Evolutionary conservation across 768 basidiomycete species (phyloP).

Genomic region (Tricholoma hemisulphureum): DNA sequence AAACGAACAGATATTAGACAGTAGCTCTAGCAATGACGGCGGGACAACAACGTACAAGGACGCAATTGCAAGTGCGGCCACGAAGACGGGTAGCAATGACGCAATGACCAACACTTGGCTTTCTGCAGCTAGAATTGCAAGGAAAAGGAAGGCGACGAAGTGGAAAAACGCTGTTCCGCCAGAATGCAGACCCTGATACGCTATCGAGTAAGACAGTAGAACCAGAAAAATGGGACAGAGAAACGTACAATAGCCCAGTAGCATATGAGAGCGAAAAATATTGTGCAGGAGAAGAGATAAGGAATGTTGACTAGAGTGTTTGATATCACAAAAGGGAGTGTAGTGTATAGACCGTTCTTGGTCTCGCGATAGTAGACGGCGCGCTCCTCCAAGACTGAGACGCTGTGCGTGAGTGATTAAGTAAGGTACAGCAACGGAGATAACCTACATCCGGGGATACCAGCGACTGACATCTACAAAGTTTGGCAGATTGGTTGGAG

Average conservation of each 20-base stretch:
- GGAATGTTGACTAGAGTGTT: constrained; percentile 54
- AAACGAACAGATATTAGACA: not conserved
- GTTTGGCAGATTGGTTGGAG: not conserved
- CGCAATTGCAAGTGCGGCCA: constrained; percentile 55
- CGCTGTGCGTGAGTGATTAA: not conserved
- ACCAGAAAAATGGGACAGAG: not conserved
- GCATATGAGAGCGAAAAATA: constrained; percentile 48
- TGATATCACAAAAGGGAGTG: constrained; percentile 51
- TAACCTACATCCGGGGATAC: constrained; percentile 50
- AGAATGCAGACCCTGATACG: constrained; percentile 44
- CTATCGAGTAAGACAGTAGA: not conserved
- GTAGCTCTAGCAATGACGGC: not conserved
- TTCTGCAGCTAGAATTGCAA: constrained; percentile 53
- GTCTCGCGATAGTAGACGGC: constrained; percentile 55
- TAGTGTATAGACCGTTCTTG: constrained; percentile 56
- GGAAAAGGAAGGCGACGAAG: constrained; percentile 52
- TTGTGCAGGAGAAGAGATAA: constrained; percentile 50
- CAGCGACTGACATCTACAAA: constrained; percentile 54
- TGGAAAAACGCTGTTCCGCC: constrained; percentile 51
- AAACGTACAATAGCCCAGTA: constrained; percentile 48
- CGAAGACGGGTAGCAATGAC: constrained; percentile 53
- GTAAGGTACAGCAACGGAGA: not conserved
- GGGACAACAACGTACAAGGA: constrained; percentile 36
- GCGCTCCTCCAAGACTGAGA: constrained; percentile 56
- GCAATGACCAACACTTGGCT: constrained; percentile 51